Evolutionary conservation across 2,329 filamentous ascomycete genomes (phyloP).

Genomic region (Alternaria postmessia): DNA sequence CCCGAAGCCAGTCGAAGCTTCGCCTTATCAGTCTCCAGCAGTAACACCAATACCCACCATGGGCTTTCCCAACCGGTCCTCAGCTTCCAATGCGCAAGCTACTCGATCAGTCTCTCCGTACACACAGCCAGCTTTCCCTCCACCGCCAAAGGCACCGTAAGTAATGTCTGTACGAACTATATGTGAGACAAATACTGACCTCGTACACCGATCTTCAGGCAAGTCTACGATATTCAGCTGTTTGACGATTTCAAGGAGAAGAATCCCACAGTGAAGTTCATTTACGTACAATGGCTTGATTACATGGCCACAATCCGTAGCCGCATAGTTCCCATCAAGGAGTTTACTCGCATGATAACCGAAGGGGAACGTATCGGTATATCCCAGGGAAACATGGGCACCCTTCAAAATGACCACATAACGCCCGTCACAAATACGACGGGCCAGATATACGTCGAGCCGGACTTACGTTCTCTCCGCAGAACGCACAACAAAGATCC

Average conservation of each 20-base stretch:
- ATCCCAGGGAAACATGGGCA: constrained; percentile 68
- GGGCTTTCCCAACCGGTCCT: constrained; percentile 8
- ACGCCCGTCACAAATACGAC: constrained; percentile 64
- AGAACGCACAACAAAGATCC: constrained; percentile 57
- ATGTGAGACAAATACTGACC: not conserved
- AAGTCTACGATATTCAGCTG: constrained; percentile 49
- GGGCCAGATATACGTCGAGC: constrained; percentile 72
- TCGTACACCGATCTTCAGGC: not conserved
- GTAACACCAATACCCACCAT: constrained; percentile 19
- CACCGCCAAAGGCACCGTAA: constrained; percentile 35
- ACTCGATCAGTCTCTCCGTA: constrained; percentile 24
- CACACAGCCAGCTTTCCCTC: constrained; percentile 35
- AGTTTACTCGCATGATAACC: constrained; percentile 50
- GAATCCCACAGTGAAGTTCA: constrained; percentile 66
- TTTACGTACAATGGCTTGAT: constrained; percentile 81
- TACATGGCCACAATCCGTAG: constrained; percentile 74
- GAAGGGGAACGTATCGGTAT: constrained; percentile 62
- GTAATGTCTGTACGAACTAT: not conserved
- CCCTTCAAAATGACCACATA: constrained; percentile 72
- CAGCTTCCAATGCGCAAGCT: constrained; percentile 9
- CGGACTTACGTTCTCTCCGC: constrained; percentile 70
- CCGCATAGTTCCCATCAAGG: constrained; percentile 70
- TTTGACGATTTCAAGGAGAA: constrained; percentile 60
- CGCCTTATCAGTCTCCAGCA: constrained; percentile 16
- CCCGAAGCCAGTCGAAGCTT: constrained; percentile 30